Percentiles rank a stretch among this genome's conserved stretches.
These are phyloP conservation scores for Logfia minima DNA, from an alignment of 129 eudicot genomes.

Conservation along the genomic window DNA sequence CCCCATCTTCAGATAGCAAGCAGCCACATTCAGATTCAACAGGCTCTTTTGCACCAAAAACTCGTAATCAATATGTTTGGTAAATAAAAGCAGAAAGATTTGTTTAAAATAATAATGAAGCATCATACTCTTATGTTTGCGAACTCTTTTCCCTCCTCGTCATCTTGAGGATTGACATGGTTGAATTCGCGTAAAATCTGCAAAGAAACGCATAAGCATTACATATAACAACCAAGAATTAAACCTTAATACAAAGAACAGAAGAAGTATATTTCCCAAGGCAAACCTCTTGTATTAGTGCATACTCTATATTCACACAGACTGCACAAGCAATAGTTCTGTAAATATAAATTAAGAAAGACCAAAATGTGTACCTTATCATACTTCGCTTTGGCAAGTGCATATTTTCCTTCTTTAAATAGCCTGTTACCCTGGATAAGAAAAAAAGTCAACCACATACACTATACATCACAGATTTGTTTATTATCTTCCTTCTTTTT, in stretches of 20 bases:
- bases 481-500: slow-evolving; percentile 78
- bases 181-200: slow-evolving; percentile 99
- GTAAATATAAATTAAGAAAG: background rate
- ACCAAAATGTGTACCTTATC: slow-evolving; percentile 61
- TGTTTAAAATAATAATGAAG: background rate
- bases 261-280: background rate
- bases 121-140: slow-evolving; percentile 70
- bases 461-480: too few relatives aligned
- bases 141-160: slow-evolving; percentile 95
- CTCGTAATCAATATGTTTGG: background rate
- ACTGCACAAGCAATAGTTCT: background rate
- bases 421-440: slow-evolving; percentile 92
- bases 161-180: slow-evolving; percentile 97
- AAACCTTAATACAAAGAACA: background rate
- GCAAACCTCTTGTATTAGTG: background rate
- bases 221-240: slow-evolving; percentile 13
- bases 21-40: slow-evolving; percentile 82
- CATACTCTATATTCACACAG: background rate
- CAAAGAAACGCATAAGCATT: slow-evolving; percentile 5
- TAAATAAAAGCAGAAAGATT: background rate
- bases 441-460: background rate
- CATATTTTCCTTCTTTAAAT: slow-evolving; percentile 92
- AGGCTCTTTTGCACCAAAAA: slow-evolving; percentile 48
- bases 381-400: slow-evolving; percentile 94
- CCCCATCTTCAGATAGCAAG: slow-evolving; percentile 88